phyloP scores from a whole-genome alignment of 345 rosid genomes.

The Dovyalis caffra region DNA sequence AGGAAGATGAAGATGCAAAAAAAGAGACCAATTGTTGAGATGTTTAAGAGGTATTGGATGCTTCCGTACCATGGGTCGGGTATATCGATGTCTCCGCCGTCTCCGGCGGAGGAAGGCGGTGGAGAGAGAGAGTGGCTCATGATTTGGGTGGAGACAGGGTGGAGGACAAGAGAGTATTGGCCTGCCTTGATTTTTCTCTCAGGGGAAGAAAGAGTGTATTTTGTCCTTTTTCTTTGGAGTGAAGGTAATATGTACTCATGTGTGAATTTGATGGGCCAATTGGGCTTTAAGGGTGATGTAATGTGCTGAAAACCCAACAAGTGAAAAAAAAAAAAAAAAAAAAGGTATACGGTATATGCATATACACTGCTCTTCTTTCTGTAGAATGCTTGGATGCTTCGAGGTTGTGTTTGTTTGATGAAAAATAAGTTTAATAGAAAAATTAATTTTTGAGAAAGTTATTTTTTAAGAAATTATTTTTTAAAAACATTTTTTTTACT shows the following conservation, averaged over 20 bases:
- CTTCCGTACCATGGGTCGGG: constrained; percentile 82
- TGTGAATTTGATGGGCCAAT: too few relatives aligned
- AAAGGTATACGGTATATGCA: too few relatives aligned
- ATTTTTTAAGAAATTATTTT: too few relatives aligned
- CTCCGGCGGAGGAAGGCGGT: constrained; percentile 29
- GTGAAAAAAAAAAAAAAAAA: too few relatives aligned
- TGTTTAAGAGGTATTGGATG: constrained; percentile 90
- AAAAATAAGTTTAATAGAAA: too few relatives aligned
- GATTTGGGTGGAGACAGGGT: not conserved
- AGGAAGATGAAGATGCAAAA: constrained; percentile 83
- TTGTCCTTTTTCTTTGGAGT: not conserved
- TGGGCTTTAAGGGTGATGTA: too few relatives aligned
- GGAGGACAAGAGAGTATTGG: not conserved
- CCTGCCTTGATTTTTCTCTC: not conserved
- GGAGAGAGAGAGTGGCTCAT: constrained; percentile 4
- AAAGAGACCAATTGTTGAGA: constrained; percentile 75
- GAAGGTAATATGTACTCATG: not conserved
- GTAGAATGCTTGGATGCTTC: too few relatives aligned
- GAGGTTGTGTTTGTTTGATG: too few relatives aligned
- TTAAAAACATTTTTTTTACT: too few relatives aligned
- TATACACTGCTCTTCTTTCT: too few relatives aligned
- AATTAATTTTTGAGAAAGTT: too few relatives aligned
- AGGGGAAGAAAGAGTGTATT: not conserved
- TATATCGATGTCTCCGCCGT: constrained; percentile 31
- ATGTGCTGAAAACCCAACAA: too few relatives aligned